phyloP scores from a whole-genome alignment of 768 basidiomycete species.

The Leucogyrophana mollusca region DNA sequence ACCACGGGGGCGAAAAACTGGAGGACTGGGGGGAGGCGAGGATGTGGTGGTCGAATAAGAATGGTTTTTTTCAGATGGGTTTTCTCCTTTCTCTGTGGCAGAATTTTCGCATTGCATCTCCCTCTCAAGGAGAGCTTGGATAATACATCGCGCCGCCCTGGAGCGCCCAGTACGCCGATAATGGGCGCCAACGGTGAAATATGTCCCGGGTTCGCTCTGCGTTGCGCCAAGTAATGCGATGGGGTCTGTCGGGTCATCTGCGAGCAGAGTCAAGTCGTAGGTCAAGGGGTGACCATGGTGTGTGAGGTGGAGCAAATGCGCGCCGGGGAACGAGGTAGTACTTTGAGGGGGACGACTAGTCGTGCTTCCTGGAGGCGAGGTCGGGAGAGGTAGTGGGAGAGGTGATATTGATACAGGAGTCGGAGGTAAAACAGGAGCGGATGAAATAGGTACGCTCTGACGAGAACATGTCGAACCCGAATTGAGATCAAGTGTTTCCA shows the following conservation, averaged over 20 bases:
- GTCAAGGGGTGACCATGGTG: constrained; percentile 26
- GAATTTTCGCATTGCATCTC: neutral
- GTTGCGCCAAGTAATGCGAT: constrained; percentile 25
- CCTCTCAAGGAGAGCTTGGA: constrained; percentile 22
- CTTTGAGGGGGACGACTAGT: neutral
- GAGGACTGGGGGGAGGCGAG: too few relatives aligned
- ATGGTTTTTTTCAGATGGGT: too few relatives aligned
- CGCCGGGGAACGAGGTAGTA: constrained; percentile 1
- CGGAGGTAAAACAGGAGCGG: constrained; percentile 11
- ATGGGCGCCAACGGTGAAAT: constrained; percentile 28
- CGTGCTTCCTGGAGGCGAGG: constrained; percentile 10
- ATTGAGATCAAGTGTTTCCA: too few relatives aligned
- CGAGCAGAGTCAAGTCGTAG: constrained; percentile 26
- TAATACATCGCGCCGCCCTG: constrained; percentile 25
- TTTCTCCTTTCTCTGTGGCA: neutral
- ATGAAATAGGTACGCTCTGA: constrained; percentile 3
- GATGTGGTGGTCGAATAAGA: too few relatives aligned
- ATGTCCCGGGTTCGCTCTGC: constrained; percentile 29
- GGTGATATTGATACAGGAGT: constrained; percentile 8
- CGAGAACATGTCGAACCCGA: too few relatives aligned
- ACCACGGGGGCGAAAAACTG: too few relatives aligned
- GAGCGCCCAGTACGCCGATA: constrained; percentile 32
- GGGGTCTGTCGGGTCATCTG: constrained; percentile 27
- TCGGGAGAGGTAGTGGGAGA: constrained; percentile 10
- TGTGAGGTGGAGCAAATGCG: constrained; percentile 19